These are phyloP conservation scores for Purshia tridentata DNA, from an alignment of 306 rosid species.

Conservation along the genomic window DNA sequence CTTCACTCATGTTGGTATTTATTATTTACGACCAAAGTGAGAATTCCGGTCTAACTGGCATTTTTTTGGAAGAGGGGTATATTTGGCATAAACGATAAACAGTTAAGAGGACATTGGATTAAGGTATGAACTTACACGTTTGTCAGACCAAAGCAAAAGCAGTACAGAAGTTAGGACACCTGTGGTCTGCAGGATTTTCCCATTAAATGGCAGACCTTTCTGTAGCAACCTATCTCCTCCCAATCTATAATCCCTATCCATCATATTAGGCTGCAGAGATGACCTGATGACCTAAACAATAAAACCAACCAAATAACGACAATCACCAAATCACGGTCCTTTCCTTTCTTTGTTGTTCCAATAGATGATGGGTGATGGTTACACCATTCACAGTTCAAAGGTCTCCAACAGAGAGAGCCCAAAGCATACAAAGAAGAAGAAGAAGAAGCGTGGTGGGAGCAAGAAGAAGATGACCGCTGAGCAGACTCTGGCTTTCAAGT, in stretches of 20 bases:
- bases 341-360: not conserved
- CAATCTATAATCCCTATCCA: not conserved
- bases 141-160: not conserved
- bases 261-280: not conserved
- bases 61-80: no score
- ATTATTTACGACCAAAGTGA: no score
- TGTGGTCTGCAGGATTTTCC: not conserved
- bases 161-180: not conserved
- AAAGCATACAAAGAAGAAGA: conserved; percentile 58
- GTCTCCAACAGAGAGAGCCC: conserved; percentile 38
- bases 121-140: no score
- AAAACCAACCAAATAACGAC: not conserved
- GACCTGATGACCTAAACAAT: not conserved
- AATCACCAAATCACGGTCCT: not conserved
- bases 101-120: no score
- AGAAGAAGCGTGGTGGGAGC: conserved; percentile 69
- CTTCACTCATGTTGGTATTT: no score
- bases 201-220: no score
- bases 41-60: no score
- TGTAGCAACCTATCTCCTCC: not conserved
- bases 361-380: conserved; percentile 57
- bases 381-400: conserved; percentile 19
- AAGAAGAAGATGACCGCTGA: conserved; percentile 90
- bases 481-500: conserved; percentile 67
- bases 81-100: no score